Base-by-base conservation (phyloP, 2,329 filamentous ascomycete species). In the Pseudocercospora cruenta region DNA sequence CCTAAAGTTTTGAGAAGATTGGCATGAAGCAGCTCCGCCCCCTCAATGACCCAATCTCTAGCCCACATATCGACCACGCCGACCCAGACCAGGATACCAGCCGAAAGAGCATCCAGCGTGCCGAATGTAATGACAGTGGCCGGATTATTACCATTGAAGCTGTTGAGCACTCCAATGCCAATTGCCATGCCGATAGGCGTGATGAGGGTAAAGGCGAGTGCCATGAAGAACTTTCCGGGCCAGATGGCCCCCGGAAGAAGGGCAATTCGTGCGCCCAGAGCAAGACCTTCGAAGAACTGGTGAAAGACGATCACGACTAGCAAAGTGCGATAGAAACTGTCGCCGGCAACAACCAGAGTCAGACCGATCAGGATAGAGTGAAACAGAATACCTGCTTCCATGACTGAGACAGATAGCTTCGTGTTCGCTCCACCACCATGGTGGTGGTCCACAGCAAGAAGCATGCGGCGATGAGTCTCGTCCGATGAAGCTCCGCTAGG, bases 281-380 rank as follows among this genome's bases (percentile, higher is more conserved):
- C 94, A 10, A 97, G 88, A 14, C 94, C 94, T 79, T 97, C 94
- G 67, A 97, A 96, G 51, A 91, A 92, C 77, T 97, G 94, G 78
- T 97, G 94, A 83, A 97, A 96, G 71, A 93, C 88, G 8, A 89
- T 82, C 16, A 89, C 87, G 58, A 88, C 81, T 76, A 88, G 88
- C 2, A 90, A 81, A 0, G 86, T 88, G 59, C 79, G 80, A 74
- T 89, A 90, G 70, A 88, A 87, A 0, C 78, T 72, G 75, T 91
- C 90, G 26, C 87, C 87, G 0, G 87, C 80, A 1, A 88, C 86
- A 3, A 85, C 87, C 14, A 90, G 87, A 0, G 92, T 96, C 28
- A 97, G 85, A 21, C 94, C 69, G 54, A 71, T 71, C 39, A 71
- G 19, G 39, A 71, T 61, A 21, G 63, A 67, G 58, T 71, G 69